Conservation (phyloP, 2,329 filamentous ascomycete species). For the Magnaporthiopsis poae region DNA sequence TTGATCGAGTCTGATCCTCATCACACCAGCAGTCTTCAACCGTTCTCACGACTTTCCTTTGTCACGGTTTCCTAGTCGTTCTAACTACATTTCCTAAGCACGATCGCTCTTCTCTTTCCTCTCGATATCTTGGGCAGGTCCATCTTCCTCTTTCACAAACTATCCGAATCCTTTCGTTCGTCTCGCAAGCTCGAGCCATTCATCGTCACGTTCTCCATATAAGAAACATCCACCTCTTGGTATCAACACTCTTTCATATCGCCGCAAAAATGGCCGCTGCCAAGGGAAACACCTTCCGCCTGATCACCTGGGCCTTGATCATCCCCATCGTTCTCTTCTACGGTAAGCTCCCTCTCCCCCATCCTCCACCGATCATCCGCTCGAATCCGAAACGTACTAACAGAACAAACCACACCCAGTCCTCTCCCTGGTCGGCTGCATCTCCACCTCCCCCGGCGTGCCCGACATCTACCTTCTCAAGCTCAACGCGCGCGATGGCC, state of each 20-base stretch:
- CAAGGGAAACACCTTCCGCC: neutral
- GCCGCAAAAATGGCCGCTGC: neutral
- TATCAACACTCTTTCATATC: neutral
- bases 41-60: neutral
- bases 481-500: slow-evolving; percentile 13
- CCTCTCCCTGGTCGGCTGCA: slow-evolving; percentile 15
- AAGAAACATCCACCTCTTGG: neutral
- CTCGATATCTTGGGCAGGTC: slow-evolving; percentile 3
- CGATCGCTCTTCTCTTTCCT: neutral
- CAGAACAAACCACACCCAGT: slow-evolving; percentile 5
- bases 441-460: slow-evolving; percentile 15
- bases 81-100: neutral
- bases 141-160: neutral
- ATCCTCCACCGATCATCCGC: neutral
- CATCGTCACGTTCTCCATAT: no score
- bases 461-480: slow-evolving; percentile 15
- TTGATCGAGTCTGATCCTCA: neutral
- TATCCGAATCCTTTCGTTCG: neutral
- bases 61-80: neutral
- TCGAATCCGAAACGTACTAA: neutral
- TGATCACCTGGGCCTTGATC: slow-evolving; percentile 3
- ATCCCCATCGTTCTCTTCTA: slow-evolving; percentile 8
- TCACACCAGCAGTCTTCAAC: neutral
- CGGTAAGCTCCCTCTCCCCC: neutral
- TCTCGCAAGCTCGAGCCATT: neutral